These are phyloP conservation scores for Nigrograna mackinnonii DNA, from an alignment of 2,329 filamentous ascomycete genomes.

Conservation along the genomic window DNA sequence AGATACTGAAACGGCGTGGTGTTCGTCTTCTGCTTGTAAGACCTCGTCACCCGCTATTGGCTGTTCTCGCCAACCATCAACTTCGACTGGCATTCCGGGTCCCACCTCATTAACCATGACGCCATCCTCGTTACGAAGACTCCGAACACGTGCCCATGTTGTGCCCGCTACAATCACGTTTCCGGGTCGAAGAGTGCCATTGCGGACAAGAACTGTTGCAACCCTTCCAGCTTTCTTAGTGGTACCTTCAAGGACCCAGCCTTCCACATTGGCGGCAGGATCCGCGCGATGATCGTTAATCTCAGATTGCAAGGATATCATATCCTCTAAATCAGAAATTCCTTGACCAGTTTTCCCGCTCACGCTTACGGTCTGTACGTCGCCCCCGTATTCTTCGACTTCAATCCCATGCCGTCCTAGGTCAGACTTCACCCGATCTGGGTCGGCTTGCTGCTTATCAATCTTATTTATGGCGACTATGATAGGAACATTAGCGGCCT, in stretches of 20 bases:
- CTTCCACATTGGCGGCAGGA: slow-evolving; percentile 75
- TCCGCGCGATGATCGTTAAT: slow-evolving; percentile 89
- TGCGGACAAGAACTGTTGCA: slow-evolving; percentile 85
- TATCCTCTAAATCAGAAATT: slow-evolving; percentile 91
- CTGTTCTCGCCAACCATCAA: slow-evolving; percentile 91
- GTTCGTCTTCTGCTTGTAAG: slow-evolving; percentile 79
- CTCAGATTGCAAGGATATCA: slow-evolving; percentile 81
- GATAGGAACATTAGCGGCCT: slow-evolving; percentile 83
- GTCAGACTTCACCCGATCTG: slow-evolving; percentile 86
- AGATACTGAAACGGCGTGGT: slow-evolving; percentile 76
- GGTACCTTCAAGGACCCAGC: slow-evolving; percentile 90
- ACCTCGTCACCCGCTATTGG: slow-evolving; percentile 86
- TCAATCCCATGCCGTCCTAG: slow-evolving; percentile 82
- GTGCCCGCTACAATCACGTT: slow-evolving; percentile 86
- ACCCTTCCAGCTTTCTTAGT: slow-evolving; percentile 83
- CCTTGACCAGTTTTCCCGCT: slow-evolving; percentile 93
- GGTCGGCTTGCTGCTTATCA: slow-evolving; percentile 80
- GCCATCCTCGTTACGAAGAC: slow-evolving; percentile 83
- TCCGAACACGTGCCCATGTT: slow-evolving; percentile 85
- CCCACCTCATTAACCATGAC: slow-evolving; percentile 71
- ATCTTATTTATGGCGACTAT: slow-evolving; percentile 98
- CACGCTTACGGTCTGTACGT: slow-evolving; percentile 88
- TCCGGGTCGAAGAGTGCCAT: slow-evolving; percentile 80
- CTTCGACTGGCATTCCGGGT: slow-evolving; percentile 87
- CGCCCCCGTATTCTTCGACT: slow-evolving; percentile 92